A percentile compares a stretch with the other conserved stretches of the same genome.
Evolutionary conservation across 495 filamentous ascomycete genomes (phyloP).

Genomic region (Xylaria telfairii): DNA sequence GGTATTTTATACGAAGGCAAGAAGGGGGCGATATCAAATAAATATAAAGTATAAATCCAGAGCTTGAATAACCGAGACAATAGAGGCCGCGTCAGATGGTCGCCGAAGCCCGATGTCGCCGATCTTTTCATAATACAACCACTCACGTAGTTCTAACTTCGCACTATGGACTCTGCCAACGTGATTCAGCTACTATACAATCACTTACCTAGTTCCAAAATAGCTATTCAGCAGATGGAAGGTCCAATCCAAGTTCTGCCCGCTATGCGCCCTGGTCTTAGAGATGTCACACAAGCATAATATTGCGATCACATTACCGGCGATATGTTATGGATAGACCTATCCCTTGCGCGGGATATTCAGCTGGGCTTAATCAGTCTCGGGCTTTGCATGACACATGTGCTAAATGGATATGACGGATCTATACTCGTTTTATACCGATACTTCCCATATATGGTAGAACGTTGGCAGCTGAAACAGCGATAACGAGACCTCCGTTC

Average conservation of each 20-base stretch:
- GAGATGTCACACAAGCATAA: background rate
- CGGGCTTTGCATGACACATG: background rate
- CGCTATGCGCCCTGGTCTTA: background rate
- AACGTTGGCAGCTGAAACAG: background rate
- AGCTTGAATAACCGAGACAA: background rate
- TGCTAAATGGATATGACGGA: background rate
- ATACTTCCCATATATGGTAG: background rate
- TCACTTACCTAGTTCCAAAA: background rate
- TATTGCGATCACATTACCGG: background rate
- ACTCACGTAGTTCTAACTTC: background rate
- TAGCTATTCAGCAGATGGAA: background rate
- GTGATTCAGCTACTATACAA: background rate
- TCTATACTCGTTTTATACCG: background rate
- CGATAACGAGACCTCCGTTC: background rate
- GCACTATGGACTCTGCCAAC: too few species aligned
- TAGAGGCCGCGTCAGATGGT: background rate
- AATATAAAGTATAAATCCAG: background rate
- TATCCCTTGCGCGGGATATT: background rate
- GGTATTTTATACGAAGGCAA: background rate
- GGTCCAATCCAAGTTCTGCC: background rate
- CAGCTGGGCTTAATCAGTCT: background rate
- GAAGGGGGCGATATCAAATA: background rate
- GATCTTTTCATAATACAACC: background rate
- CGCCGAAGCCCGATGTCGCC: background rate
- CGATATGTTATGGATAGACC: background rate